Evolutionary conservation across 1,284 basidiomycete genomes (phyloP).

Genomic region (Apiotrichum montevideense): DNA sequence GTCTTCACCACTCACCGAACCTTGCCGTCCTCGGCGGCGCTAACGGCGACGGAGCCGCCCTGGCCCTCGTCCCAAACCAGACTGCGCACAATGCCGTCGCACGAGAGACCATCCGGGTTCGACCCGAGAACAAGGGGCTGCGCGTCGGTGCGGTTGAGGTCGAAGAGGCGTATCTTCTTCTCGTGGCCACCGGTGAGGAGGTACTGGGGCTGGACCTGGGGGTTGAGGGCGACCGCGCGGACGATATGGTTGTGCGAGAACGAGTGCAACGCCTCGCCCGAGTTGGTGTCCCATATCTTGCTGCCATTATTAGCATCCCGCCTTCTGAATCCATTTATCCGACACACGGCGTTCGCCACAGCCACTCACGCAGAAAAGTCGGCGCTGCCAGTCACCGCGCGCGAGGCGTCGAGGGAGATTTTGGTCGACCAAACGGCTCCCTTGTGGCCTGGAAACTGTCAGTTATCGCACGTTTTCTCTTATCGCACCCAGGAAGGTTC

Average conservation of each 20-base stretch:
- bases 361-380: slow-evolving; percentile 87
- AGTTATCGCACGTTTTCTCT: background rate
- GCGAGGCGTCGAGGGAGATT: slow-evolving; percentile 75
- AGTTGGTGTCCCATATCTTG: slow-evolving; percentile 96
- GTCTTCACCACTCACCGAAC: slow-evolving; percentile 61
- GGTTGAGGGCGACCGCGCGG: slow-evolving; percentile 74
- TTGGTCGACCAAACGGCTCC: slow-evolving; percentile 98
- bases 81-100: slow-evolving; percentile 85
- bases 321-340: background rate
- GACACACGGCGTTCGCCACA: background rate
- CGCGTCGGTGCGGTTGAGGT: slow-evolving; percentile 72
- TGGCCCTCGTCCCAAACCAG: slow-evolving; percentile 75
- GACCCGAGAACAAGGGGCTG: slow-evolving; percentile 73
- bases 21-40: slow-evolving; percentile 83
- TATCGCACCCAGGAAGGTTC: slow-evolving; percentile 73
- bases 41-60: slow-evolving; percentile 69
- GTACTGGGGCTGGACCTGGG: slow-evolving; percentile 43
- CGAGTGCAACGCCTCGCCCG: slow-evolving; percentile 77
- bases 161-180: slow-evolving; percentile 94
- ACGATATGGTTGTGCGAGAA: slow-evolving; percentile 98
- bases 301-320: slow-evolving; percentile 46
- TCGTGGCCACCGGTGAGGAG: slow-evolving; percentile 77
- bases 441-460: slow-evolving; percentile 63
- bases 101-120: slow-evolving; percentile 53
- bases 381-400: slow-evolving; percentile 87